Base-by-base conservation (phyloP, 441 rosid genomes). In the Manihot esculenta region DNA sequence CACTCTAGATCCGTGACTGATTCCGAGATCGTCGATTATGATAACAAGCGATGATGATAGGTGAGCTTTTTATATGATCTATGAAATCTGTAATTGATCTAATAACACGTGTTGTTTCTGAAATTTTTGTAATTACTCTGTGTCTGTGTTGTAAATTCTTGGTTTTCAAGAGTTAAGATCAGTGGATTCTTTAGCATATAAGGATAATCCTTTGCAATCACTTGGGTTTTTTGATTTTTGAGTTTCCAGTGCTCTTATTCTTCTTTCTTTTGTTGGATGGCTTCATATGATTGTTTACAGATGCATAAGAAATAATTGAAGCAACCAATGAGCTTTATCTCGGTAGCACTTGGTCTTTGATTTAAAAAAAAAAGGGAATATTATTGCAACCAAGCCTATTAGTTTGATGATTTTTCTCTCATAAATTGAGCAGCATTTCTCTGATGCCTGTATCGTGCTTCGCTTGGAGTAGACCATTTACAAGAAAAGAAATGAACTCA, bases 1-100 rank as follows among this genome's bases (percentile, higher is more conserved):
- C 89, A 83, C 78, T 91, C 93, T 13, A 78, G 83, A 68, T 91
- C 93, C 13, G 90, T 85, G 2, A 84, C 90, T 13, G 89, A 89
- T 80, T 85, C 89, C 2, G 92, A 91, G 85, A 74, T 89, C 57
- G 82, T 86, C 24, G 91, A 89, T 77, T 89, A 89, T 21, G 94
- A 86, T 68, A 69, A 70, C 59, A 64, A 42, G 61, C 44, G 55
- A 15, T 61, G 55, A 74, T 58, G 7, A 44, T 68, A 20, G 44
- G 63, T 48, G 14, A 5, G 72, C 14, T 57, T 41, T 3, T 38
- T 1, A 18, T 26, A 24, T 27, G 54, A 64, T 45, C 41, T 65
- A 3, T 18, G 24, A 49, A 48, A 10, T 48, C 44, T 64, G 56
- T 64, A 30, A 51, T 5, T 66, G 47, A n/a, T 59, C 54, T 6